phyloP scores from a whole-genome alignment of 768 basidiomycete species.

The Pholiota conissans region DNA sequence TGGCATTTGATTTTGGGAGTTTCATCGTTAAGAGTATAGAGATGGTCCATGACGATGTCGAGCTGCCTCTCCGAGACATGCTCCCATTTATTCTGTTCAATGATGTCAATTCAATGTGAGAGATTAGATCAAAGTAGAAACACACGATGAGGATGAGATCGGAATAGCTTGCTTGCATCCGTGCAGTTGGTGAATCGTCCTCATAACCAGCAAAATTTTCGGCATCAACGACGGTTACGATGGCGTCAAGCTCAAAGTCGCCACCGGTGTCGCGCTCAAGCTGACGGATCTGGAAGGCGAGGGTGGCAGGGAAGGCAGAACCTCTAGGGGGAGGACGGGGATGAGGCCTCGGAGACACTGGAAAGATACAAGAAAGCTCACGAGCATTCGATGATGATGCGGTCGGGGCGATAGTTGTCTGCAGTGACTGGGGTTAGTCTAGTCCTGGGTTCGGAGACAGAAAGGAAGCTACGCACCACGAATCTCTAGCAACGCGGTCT shows the following conservation, averaged over 20 bases:
- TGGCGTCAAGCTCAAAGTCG: slow-evolving; percentile 84
- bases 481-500: slow-evolving; percentile 87
- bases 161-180: slow-evolving; percentile 94
- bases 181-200: slow-evolving; percentile 88
- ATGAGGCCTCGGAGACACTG: background rate
- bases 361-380: slow-evolving; percentile 34
- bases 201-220: slow-evolving; percentile 94
- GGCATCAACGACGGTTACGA: slow-evolving; percentile 88
- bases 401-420: slow-evolving; percentile 85
- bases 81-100: slow-evolving; percentile 89
- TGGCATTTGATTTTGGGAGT: slow-evolving; percentile 83
- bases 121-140: slow-evolving; percentile 1
- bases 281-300: slow-evolving; percentile 93
- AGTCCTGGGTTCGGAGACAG: background rate
- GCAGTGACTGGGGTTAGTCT: background rate
- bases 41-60: slow-evolving; percentile 83
- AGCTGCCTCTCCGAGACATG: slow-evolving; percentile 74
- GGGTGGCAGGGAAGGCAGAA: slow-evolving; percentile 92
- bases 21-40: slow-evolving; percentile 85
- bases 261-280: slow-evolving; percentile 75
- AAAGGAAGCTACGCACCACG: slow-evolving; percentile 48
- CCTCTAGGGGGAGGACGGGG: slow-evolving; percentile 48
- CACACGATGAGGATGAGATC: slow-evolving; percentile 82
- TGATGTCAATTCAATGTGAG: background rate
- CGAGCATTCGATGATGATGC: slow-evolving; percentile 97